These are phyloP conservation scores for Corymbia maculata DNA, from an alignment of 345 rosid genomes.

Conservation along the genomic window DNA sequence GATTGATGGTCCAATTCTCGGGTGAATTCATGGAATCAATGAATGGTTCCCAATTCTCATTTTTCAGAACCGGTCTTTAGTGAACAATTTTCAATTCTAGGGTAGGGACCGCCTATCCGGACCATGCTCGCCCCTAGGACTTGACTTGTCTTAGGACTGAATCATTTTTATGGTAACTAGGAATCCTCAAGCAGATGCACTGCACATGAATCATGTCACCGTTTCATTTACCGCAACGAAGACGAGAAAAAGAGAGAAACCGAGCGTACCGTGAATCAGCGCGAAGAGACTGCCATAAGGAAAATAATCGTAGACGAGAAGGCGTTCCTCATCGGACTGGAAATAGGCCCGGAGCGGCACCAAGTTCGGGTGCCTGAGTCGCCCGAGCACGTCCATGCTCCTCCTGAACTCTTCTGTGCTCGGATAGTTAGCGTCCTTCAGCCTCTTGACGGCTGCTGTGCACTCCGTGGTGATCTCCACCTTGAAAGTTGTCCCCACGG, in stretches of 20 bases:
- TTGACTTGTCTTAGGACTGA: too few species aligned
- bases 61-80: too few species aligned
- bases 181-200: not conserved
- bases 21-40: too few species aligned
- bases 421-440: slow-evolving; percentile 67
- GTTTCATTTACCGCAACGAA: not conserved
- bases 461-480: slow-evolving; percentile 81
- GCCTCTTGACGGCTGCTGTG: slow-evolving; percentile 83
- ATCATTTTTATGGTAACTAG: too few species aligned
- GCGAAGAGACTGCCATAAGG: slow-evolving; percentile 91
- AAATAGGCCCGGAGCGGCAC: slow-evolving; percentile 84
- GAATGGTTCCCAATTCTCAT: too few species aligned
- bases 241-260: not conserved
- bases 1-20: too few species aligned
- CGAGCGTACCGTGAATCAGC: slow-evolving; percentile 57
- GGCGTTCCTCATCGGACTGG: slow-evolving; percentile 81
- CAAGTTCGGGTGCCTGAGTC: slow-evolving; percentile 64
- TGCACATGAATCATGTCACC: not conserved
- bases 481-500: slow-evolving; percentile 73
- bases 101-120: too few species aligned
- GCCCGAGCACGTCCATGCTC: slow-evolving; percentile 67
- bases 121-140: too few species aligned
- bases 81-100: too few species aligned
- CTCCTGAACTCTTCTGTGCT: slow-evolving; percentile 60
- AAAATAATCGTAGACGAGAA: slow-evolving; percentile 84